Base-by-base conservation (phyloP, 352 stramenopile species). In the Pythium dissotocum region DNA sequence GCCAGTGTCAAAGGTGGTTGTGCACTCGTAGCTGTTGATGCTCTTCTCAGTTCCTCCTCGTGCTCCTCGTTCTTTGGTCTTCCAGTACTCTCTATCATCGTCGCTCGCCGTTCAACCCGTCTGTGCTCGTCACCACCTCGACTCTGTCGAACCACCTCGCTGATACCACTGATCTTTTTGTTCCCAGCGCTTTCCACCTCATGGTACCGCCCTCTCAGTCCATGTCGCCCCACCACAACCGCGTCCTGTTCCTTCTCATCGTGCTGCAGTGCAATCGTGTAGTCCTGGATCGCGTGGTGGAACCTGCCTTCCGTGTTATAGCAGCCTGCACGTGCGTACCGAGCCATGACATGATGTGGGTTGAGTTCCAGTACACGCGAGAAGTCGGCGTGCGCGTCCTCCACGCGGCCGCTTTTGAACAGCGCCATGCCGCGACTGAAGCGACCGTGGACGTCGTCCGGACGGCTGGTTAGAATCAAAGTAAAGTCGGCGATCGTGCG, bases 381-480 rank as follows among this genome's bases (percentile, higher is more conserved):
- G 48, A 94, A 94, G 56, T 92, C 85, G 14, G 24, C 58, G n/a
- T 89, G 82, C 8, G 85, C 83, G 9, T 74, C 71, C 28, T 88
- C 79, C 10, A 90, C 78, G 12, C 68, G 70, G 3, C 71, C 81
- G 21, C 63, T 73, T 44, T 85, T 83, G 71, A 91, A 91, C 36
- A 86, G 65, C 32, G 82, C 83, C 83, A 91, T 93, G 44, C 83
- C 83, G 6, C 85, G 85, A 60, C 81, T 90, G 63, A 93, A 93
- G 1, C 81, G 75, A 1, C 75, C 78, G 62, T 87, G 79, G 54
- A 89, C 60, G 70, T 94, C 84, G 33, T 87, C 82, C 1, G 80
- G 71, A 28, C 80, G 78, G 7, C 40, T 67, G 1, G 71, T 54
- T 13, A 94, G 61, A 42, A 92, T 82, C 28, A 67, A 68, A 0